Percentiles rank a stretch among this genome's conserved stretches.
Conservation (phyloP, 2,329 filamentous ascomycete species). For the Elsinoe perseae region DNA sequence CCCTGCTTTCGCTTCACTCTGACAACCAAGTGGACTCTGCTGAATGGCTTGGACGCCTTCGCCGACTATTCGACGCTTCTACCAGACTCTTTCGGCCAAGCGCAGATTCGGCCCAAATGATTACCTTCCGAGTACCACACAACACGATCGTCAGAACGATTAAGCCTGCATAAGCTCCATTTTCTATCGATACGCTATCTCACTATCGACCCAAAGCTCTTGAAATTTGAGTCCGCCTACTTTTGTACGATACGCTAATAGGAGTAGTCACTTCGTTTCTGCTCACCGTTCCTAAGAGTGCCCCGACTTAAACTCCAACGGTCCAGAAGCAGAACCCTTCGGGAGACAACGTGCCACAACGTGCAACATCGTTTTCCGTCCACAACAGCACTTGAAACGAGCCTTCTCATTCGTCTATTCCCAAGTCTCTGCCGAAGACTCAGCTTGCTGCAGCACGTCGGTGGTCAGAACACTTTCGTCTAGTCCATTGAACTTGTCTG, state of each 20-base stretch:
- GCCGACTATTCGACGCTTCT: no score
- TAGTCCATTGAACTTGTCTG: not conserved
- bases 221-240: not conserved
- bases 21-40: not conserved
- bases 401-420: slow-evolving; percentile 4
- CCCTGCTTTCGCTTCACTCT: not conserved
- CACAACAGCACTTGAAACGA: not conserved
- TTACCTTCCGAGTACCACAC: not conserved
- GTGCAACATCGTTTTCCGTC: slow-evolving; percentile 10
- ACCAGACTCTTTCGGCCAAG: not conserved
- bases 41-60: not conserved
- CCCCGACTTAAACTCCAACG: slow-evolving; percentile 5
- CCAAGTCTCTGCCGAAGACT: slow-evolving; percentile 1
- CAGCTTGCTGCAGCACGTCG: slow-evolving; percentile 1
- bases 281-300: not conserved
- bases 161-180: slow-evolving; percentile 11
- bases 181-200: not conserved
- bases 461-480: not conserved
- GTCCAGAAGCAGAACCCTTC: slow-evolving; percentile 9
- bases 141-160: not conserved
- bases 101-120: not conserved
- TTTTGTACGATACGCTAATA: slow-evolving; percentile 10
- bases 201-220: not conserved
- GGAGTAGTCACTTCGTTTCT: not conserved
- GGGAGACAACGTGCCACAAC: slow-evolving; percentile 11